A percentile compares a stretch with the other conserved stretches of the same genome.
Conservation (phyloP, 805 yeast genomes). For the Metschnikowia arizonensis region DNA sequence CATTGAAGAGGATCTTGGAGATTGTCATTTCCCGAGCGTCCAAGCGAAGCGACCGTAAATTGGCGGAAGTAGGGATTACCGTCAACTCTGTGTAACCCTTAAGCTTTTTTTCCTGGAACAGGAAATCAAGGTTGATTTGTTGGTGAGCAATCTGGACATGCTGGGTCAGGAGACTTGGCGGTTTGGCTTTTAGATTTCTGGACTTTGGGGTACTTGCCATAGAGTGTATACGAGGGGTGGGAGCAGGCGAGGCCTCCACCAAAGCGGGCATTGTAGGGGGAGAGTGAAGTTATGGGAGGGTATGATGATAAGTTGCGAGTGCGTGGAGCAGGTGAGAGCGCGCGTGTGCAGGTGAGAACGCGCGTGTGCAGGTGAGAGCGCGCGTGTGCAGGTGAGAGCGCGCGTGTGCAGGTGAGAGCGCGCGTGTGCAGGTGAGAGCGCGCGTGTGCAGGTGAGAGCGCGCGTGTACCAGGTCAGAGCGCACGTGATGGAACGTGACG, state of each 20-base stretch:
- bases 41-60: constrained; percentile 55
- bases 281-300: neutral
- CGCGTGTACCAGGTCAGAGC: no score
- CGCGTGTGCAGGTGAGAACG: no score
- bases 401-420: no score
- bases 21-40: constrained; percentile 79
- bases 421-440: no score
- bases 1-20: constrained; percentile 56
- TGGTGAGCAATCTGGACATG: constrained; percentile 80
- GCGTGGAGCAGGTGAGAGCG: no score
- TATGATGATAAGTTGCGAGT: no score
- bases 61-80: constrained; percentile 62
- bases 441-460: no score
- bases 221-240: constrained; percentile 16
- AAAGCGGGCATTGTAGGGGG: neutral
- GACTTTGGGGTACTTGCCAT: constrained; percentile 15
- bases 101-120: constrained; percentile 55
- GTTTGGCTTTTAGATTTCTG: constrained; percentile 7
- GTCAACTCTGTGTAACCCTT: constrained; percentile 81
- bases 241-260: constrained; percentile 14
- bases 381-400: no score
- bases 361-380: no score
- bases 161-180: constrained; percentile 31
- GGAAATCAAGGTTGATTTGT: constrained; percentile 74
- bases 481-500: no score